A percentile compares a stretch with the other conserved stretches of the same genome.
Evolutionary conservation across 306 rosid species (phyloP).

Genomic region (Dalbergia oliveri): DNA sequence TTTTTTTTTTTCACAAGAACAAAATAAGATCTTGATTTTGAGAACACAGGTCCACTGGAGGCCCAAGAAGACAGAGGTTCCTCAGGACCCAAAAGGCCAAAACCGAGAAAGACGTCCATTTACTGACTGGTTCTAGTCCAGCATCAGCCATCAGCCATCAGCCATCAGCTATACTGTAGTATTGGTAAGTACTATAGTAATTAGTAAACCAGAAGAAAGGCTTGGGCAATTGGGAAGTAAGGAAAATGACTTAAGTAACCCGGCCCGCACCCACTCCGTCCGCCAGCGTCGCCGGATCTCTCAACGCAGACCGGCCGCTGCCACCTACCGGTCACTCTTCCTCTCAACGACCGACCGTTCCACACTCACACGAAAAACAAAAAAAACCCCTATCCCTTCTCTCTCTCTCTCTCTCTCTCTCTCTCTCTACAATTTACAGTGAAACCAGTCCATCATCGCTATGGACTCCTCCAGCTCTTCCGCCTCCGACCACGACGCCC

Average conservation of each 20-base stretch:
- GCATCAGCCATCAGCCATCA: no score
- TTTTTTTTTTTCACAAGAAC: no score
- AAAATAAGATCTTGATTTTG: no score
- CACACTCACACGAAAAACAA: neutral
- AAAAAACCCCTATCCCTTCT: neutral
- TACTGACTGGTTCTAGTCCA: no score
- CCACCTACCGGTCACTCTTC: slow-evolving; percentile 56
- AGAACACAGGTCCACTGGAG: no score
- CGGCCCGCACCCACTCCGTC: neutral
- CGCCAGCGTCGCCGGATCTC: slow-evolving; percentile 3
- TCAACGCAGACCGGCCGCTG: slow-evolving; percentile 13
- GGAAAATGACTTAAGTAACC: neutral
- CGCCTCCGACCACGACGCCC: slow-evolving; percentile 28
- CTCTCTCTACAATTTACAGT: slow-evolving; percentile 3
- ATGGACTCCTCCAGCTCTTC: slow-evolving; percentile 32
- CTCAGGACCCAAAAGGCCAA: no score
- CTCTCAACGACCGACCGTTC: neutral
- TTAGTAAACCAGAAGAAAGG: no score
- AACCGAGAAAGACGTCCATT: no score
- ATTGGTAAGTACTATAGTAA: no score
- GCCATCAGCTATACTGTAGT: no score
- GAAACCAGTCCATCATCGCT: neutral
- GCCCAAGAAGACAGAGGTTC: no score
- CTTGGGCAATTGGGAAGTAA: neutral
- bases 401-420: neutral